Conservation (phyloP, 1,284 basidiomycete species). For the Amylostereum areolatum region DNA sequence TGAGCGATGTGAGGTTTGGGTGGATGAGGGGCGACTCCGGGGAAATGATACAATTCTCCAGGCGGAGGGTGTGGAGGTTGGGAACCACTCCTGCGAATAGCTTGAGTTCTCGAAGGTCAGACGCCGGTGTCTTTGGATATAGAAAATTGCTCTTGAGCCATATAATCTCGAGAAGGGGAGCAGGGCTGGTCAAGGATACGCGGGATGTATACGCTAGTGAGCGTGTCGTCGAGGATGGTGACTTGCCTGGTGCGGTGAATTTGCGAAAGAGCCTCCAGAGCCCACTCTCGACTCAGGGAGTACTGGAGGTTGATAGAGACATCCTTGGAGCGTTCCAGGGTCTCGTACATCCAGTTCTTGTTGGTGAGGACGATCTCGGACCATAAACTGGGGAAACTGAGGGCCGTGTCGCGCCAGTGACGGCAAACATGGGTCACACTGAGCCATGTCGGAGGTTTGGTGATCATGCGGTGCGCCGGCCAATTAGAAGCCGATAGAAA, state of each 20-base stretch:
- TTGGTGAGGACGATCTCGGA: constrained; percentile 9
- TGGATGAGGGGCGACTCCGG: constrained; percentile 11
- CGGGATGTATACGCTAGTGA: too few relatives aligned
- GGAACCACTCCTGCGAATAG: constrained; percentile 8
- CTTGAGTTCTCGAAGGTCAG: not conserved
- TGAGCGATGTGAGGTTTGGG: constrained; percentile 10
- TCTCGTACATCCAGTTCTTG: constrained; percentile 7
- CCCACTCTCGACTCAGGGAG: constrained; percentile 6
- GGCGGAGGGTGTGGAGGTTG: constrained; percentile 4
- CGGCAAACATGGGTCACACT: constrained; percentile 10
- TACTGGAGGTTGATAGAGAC: not conserved
- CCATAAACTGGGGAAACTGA: constrained; percentile 8
- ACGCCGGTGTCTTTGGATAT: too few relatives aligned
- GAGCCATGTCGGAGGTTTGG: constrained; percentile 7
- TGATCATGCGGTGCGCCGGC: constrained; percentile 5
- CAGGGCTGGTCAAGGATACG: too few relatives aligned
- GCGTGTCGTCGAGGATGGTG: constrained; percentile 5
- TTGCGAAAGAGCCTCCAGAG: not conserved
- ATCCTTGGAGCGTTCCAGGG: constrained; percentile 9
- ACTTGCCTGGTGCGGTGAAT: not conserved
- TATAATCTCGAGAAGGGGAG: too few relatives aligned
- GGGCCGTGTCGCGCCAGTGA: constrained; percentile 9
- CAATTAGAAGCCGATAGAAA: constrained; percentile 8
- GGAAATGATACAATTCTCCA: constrained; percentile 5
- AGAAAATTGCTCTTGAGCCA: too few relatives aligned